These are phyloP conservation scores for Yamadazyma takamatsuzukensis DNA, from an alignment of 805 yeast genomes.

Conservation along the genomic window DNA sequence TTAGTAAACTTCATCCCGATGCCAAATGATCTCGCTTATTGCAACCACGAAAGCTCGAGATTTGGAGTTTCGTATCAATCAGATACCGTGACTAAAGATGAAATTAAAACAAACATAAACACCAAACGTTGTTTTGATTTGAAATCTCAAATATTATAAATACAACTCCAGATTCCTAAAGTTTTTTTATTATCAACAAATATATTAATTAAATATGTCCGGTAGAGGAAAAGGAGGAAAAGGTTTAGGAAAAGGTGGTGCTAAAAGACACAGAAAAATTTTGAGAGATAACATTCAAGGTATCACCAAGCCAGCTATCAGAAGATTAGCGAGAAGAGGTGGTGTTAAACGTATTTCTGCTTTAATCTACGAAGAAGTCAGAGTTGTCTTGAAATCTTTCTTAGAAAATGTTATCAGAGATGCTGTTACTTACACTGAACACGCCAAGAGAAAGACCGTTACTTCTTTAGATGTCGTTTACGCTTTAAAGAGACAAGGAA, in stretches of 20 bases:
- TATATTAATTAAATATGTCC: conserved; percentile 57
- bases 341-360: conserved; percentile 99
- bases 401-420: conserved; percentile 96
- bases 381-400: conserved; percentile 92
- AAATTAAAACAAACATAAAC: neutral
- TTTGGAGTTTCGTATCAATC: too few relatives aligned
- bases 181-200: conserved; percentile 2
- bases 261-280: conserved; percentile 99
- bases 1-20: too few relatives aligned
- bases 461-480: conserved; percentile 97
- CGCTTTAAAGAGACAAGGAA: conserved; percentile 99
- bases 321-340: conserved; percentile 99
- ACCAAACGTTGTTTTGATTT: neutral
- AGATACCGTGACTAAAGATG: too few relatives aligned
- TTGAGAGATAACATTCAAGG: conserved; percentile 99
- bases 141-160: conserved; percentile 2
- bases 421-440: conserved; percentile 98
- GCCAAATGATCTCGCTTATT: too few relatives aligned
- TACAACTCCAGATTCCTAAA: neutral
- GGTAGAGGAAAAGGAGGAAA: conserved; percentile 99
- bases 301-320: conserved; percentile 98
- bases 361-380: conserved; percentile 95
- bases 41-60: too few relatives aligned
- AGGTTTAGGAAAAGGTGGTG: conserved; percentile 99
- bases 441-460: conserved; percentile 99